These are phyloP conservation scores for Cyberlindnera amylophila DNA, from an alignment of 805 yeast species.

Conservation along the genomic window DNA sequence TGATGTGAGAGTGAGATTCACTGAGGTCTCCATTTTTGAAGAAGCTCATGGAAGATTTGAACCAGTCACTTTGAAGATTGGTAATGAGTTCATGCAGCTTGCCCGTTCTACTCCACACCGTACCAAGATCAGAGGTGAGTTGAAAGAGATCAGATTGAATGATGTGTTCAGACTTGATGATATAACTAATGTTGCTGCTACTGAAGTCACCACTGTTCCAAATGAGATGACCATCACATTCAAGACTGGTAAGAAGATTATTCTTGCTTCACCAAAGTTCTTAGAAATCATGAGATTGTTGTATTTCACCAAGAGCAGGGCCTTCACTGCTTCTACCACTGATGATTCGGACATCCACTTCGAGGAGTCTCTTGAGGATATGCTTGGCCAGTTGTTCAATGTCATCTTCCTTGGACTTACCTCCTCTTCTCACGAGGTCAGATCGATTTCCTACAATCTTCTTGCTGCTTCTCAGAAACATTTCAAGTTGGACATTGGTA, in stretches of 20 bases:
- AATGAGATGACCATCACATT: slow-evolving; percentile 47
- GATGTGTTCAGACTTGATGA: slow-evolving; percentile 42
- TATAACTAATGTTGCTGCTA: slow-evolving; percentile 37
- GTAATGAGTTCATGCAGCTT: slow-evolving; percentile 64
- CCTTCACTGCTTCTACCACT: slow-evolving; percentile 30
- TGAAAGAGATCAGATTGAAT: slow-evolving; percentile 36
- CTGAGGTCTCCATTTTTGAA: slow-evolving; percentile 51
- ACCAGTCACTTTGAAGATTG: slow-evolving; percentile 64
- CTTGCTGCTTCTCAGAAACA: slow-evolving; percentile 58
- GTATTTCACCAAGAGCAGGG: slow-evolving; percentile 60
- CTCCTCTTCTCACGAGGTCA: slow-evolving; percentile 53
- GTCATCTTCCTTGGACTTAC: slow-evolving; percentile 66
- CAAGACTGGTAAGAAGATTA: slow-evolving; percentile 32
- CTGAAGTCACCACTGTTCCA: slow-evolving; percentile 42
- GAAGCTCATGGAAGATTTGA: slow-evolving; percentile 44
- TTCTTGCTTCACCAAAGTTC: slow-evolving; percentile 46
- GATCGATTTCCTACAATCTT: slow-evolving; percentile 60
- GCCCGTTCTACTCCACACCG: slow-evolving; percentile 40
- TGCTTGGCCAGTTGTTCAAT: slow-evolving; percentile 60
- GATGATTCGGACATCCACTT: slow-evolving; percentile 10
- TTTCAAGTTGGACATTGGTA: slow-evolving; percentile 58
- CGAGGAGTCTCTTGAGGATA: slow-evolving; percentile 32
- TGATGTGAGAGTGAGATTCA: slow-evolving; percentile 50
- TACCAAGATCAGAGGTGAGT: slow-evolving; percentile 34
- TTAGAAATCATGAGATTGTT: slow-evolving; percentile 67